Conservation (phyloP, 352 stramenopile genomes). For the Plasmopara viticola region DNA sequence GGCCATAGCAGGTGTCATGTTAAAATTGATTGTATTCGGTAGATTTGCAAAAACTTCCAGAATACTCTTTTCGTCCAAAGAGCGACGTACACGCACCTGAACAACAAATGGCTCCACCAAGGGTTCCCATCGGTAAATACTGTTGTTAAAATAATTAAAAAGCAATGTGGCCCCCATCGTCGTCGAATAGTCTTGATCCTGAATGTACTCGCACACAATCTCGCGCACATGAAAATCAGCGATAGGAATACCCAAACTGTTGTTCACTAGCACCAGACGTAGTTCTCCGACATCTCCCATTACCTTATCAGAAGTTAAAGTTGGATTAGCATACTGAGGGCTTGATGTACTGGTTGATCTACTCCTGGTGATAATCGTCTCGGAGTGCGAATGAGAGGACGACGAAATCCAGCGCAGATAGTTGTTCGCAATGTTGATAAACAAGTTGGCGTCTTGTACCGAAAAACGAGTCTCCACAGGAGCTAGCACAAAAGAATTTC, state of each 20-base stretch:
- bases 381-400: constrained; percentile 10
- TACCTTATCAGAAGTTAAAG: constrained; percentile 72
- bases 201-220: constrained; percentile 84
- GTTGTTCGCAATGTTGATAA: constrained; percentile 82
- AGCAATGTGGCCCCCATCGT: constrained; percentile 70
- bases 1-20: constrained; percentile 83
- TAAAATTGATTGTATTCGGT: constrained; percentile 82
- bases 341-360: constrained; percentile 4
- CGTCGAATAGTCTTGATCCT: constrained; percentile 80
- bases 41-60: constrained; percentile 80
- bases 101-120: constrained; percentile 78
- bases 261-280: constrained; percentile 83
- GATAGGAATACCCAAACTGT: constrained; percentile 82
- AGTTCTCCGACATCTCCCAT: constrained; percentile 80
- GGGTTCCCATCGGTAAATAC: constrained; percentile 86
- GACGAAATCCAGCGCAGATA: constrained; percentile 55
- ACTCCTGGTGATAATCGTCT: constrained; percentile 4
- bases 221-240: constrained; percentile 82
- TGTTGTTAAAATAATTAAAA: constrained; percentile 90
- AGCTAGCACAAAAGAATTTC: constrained; percentile 75
- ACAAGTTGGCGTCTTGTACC: constrained; percentile 78
- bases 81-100: constrained; percentile 67
- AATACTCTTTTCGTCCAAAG: constrained; percentile 60
- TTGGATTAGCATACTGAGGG: constrained; percentile 4
- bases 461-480: constrained; percentile 83